These are phyloP conservation scores for Penicillium sp. DNA, from an alignment of 2,329 filamentous ascomycete genomes.

Conservation along the genomic window DNA sequence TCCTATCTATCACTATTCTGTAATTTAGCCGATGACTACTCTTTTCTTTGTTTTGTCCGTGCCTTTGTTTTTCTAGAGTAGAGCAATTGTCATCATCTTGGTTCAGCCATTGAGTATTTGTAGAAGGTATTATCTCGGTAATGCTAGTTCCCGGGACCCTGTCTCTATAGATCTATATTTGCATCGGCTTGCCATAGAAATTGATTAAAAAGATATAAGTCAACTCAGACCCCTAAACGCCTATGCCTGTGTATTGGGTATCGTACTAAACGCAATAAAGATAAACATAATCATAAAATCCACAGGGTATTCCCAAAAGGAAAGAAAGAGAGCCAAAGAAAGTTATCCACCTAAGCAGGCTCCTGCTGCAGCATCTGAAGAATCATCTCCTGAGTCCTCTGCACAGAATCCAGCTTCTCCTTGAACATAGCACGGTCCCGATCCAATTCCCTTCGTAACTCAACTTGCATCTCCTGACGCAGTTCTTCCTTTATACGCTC, in stretches of 20 bases:
- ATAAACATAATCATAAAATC: background rate
- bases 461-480: conserved; percentile 33
- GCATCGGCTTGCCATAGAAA: too few species aligned
- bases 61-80: conserved; percentile 26
- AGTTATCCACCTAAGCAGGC: conserved; percentile 20
- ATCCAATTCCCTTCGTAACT: conserved; percentile 35
- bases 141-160: background rate
- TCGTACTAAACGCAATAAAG: background rate
- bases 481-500: conserved; percentile 34
- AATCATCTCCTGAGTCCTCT: conserved; percentile 43
- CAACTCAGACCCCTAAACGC: too few species aligned
- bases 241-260: background rate
- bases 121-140: background rate
- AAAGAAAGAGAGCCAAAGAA: background rate
- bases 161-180: too few species aligned
- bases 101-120: background rate
- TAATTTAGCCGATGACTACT: conserved; percentile 40
- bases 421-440: conserved; percentile 34
- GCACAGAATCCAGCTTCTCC: conserved; percentile 39
- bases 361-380: conserved; percentile 42
- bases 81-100: conserved; percentile 24
- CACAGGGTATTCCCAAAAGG: background rate
- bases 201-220: too few species aligned
- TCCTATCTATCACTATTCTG: conserved; percentile 34
- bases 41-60: conserved; percentile 22